Conservation (phyloP, 805 yeast species). For the Ogataea minuta region DNA sequence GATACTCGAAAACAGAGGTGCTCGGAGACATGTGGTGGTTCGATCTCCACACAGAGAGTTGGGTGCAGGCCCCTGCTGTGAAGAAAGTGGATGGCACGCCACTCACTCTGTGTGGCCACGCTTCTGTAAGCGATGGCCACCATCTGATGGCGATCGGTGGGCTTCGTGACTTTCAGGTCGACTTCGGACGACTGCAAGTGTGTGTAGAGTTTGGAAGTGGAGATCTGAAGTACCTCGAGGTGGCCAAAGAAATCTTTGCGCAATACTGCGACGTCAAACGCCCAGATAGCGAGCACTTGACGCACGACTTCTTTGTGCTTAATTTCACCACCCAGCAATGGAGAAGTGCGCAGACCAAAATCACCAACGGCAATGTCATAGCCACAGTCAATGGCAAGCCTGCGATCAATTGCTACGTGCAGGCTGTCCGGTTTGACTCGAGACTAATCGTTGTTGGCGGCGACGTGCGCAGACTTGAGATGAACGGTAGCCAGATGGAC, state of each 20-base stretch:
- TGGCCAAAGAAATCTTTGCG: background rate
- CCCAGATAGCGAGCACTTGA: no score
- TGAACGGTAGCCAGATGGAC: slow-evolving; percentile 1
- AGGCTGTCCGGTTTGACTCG: slow-evolving; percentile 22
- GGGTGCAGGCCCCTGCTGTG: slow-evolving; percentile 34
- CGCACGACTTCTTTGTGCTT: slow-evolving; percentile 15
- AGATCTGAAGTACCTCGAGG: background rate
- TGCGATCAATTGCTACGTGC: slow-evolving; percentile 9
- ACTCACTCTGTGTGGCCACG: slow-evolving; percentile 30
- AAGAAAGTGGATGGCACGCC: slow-evolving; percentile 6
- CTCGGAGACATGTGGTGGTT: slow-evolving; percentile 53
- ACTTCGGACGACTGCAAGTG: background rate
- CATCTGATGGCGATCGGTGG: slow-evolving; percentile 29
- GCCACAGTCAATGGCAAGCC: background rate
- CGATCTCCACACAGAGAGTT: slow-evolving; percentile 41
- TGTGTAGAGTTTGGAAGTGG: no score
- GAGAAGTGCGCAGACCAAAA: slow-evolving; percentile 16
- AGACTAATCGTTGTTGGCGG: slow-evolving; percentile 23
- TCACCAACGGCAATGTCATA: background rate
- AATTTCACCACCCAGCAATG: slow-evolving; percentile 25
- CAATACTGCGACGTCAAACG: no score
- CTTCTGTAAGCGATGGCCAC: slow-evolving; percentile 17
- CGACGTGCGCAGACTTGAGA: slow-evolving; percentile 16
- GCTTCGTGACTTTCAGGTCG: slow-evolving; percentile 16
- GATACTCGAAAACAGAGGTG: slow-evolving; percentile 29